Conservation (phyloP, 148 eudicot genomes). For the Nepenthes gracilis region DNA sequence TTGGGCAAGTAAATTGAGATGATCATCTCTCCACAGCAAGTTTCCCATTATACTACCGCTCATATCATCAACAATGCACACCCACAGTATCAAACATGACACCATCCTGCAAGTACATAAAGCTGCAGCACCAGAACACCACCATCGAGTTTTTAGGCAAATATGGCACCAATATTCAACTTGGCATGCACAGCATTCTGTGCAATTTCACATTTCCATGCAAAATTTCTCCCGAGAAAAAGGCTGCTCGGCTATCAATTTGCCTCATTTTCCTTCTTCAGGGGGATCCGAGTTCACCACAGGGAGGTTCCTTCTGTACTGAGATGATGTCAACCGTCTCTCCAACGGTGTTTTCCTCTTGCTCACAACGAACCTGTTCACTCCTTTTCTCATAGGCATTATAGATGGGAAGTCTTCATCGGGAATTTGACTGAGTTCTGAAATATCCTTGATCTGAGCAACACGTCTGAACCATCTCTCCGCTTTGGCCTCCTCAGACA, state of each 20-base stretch:
- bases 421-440: constrained; percentile 88
- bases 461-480: constrained; percentile 88
- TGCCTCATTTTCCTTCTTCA: constrained; percentile 30
- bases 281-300: constrained; percentile 36
- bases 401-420: constrained; percentile 96
- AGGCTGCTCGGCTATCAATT: constrained; percentile 9
- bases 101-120: too few species aligned
- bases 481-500: constrained; percentile 98
- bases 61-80: too few species aligned
- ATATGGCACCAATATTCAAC: too few species aligned
- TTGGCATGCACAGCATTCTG: too few species aligned
- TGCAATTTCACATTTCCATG: too few species aligned
- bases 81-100: too few species aligned
- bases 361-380: constrained; percentile 92
- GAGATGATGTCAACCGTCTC: constrained; percentile 80
- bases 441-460: constrained; percentile 89
- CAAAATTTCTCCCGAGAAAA: too few species aligned
- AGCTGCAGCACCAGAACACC: too few species aligned
- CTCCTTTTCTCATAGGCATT: constrained; percentile 98
- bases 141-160: too few species aligned
- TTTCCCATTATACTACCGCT: too few species aligned
- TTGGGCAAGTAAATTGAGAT: too few species aligned
- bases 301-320: constrained; percentile 60
- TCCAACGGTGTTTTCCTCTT: constrained; percentile 92
- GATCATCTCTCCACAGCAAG: too few species aligned